Base-by-base conservation (phyloP, 164 flowering plant species). In the Vitis rupestris region DNA sequence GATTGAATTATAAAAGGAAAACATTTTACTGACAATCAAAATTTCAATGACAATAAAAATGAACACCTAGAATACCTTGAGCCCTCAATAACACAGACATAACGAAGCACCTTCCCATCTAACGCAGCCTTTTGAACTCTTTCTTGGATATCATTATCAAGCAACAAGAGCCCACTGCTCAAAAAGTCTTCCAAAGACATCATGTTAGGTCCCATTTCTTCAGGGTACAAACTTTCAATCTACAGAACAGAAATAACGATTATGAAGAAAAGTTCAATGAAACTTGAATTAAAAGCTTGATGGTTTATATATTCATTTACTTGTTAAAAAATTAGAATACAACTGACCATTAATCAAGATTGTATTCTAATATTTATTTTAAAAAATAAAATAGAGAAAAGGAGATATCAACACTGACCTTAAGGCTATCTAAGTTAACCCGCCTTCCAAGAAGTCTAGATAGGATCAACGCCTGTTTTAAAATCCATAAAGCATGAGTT, bases 171-270 rank as follows among this genome's bases (percentile, higher is more conserved):
- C 27, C 98, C 93, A 62, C 70, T 77, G 58, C 63, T 61, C 72
- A 92, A 64, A 64, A 92, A 94, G 2, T 85, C 87, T 70, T 89
- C 86, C 31, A 80, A 62, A 61, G 93, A 71, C 93, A 92, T 90
- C 52, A 52, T 63, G 67, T 65, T 63, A 58, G 97, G 88, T 47
- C 85, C 88, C 97, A 94, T 88, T 69, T 85, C 89, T 67, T 80
- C 83, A 66, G 93, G 93, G 58, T 82, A 92, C 83, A 94, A 86
- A 84, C 97, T 92, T 72, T 94, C 97, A 60, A 94, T 80, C 98
- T 94, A 37, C 44, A 6, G 4, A 37, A 37, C 44, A 37, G 4
- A 37, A 37, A 37, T 37, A 37, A 37, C 4, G 5, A 3, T 23
- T 23, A 23, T 12, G n/a, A 3, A 11, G 15, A 11, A 4, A 9